A percentile compares a stretch with the other conserved stretches of the same genome.
Conservation (phyloP, 441 rosid genomes). For the Euphorbia schlechtendalii region DNA sequence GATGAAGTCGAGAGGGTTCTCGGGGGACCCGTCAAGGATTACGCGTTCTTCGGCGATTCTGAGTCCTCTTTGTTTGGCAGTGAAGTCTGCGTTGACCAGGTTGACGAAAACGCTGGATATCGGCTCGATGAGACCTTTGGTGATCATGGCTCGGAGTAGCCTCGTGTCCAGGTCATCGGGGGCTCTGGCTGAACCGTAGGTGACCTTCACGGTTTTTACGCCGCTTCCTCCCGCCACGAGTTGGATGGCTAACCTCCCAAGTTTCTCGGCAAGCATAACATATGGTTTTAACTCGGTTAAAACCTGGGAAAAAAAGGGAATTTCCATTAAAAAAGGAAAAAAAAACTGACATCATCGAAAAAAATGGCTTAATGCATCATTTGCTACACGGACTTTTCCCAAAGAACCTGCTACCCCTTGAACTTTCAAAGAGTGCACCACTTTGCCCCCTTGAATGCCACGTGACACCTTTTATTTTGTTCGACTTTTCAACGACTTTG, state of each 20-base stretch:
- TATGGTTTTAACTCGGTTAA: conserved; percentile 71
- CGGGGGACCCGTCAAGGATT: conserved; percentile 58
- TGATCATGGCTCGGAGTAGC: conserved; percentile 84
- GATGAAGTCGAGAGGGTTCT: conserved; percentile 59
- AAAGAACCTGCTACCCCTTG: too few relatives aligned
- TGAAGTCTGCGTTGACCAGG: conserved; percentile 85
- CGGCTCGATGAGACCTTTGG: conserved; percentile 85
- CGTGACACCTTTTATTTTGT: too few relatives aligned
- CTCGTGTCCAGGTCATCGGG: conserved; percentile 87
- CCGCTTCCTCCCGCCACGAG: conserved; percentile 86
- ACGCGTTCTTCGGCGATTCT: conserved; percentile 71
- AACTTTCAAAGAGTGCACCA: too few relatives aligned
- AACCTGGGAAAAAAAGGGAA: conserved; percentile 59
- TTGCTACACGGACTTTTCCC: background rate
- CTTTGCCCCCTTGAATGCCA: too few relatives aligned
- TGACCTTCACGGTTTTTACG: conserved; percentile 55
- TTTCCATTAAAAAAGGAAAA: too few relatives aligned
- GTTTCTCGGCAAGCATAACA: conserved; percentile 73
- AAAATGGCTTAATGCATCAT: too few relatives aligned
- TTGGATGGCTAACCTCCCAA: conserved; percentile 80
- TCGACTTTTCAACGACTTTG: too few relatives aligned
- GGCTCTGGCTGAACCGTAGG: conserved; percentile 68
- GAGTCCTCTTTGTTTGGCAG: conserved; percentile 85
- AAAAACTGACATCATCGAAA: background rate
- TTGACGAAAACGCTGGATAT: conserved; percentile 66